Base-by-base conservation (phyloP, 306 rosid genomes). In the Acacia acuminata region DNA sequence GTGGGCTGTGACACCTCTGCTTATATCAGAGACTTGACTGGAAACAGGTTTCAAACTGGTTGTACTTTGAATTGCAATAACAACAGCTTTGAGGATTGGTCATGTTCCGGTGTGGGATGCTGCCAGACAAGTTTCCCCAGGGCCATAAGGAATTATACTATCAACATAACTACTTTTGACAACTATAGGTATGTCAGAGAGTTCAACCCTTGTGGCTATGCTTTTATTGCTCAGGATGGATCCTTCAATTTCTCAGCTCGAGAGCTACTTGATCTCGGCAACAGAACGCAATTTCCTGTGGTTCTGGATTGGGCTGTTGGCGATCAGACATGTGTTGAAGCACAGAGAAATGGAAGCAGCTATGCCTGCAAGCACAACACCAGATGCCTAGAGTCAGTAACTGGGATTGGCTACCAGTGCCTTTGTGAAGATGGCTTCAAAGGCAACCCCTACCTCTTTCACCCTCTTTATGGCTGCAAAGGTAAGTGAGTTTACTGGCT, bases 231-330 rank as follows among this genome's bases (percentile, higher is more conserved):
- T 0, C 79, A 88, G 45, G 77, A 71, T 8, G 30, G 44, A 3
- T 64, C 25, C 24, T 87, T 82, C 80, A 61, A 55, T 2, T 90
- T 88, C 61, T 10, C 30, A 1, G 0, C 40, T 0, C 12, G 0
- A 0, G 81, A 81, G 48, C 63, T 86, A 4, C 20, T 0, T 0
- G 13, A 83, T 11, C 78, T 86, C 0, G 2, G 70, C 14, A 3
- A 16, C 11, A 0, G 4, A 1, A 0, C 3, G 0, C 12, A 17
- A 7, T 47, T 86, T 50, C 89, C 89, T 0, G 45, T 43, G 3
- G 86, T 82, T 58, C 51, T 89, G 13, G 83, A 85, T 75, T 91
- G 95, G 95, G 84, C 77, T 6, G 63, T 88, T 13, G 81, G 81
- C 20, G 77, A 88, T 22, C 3, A 69, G 19, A 81, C 84, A 0